These are phyloP conservation scores for Boletus subcaerulescens DNA, from an alignment of 768 basidiomycete genomes.

Conservation along the genomic window DNA sequence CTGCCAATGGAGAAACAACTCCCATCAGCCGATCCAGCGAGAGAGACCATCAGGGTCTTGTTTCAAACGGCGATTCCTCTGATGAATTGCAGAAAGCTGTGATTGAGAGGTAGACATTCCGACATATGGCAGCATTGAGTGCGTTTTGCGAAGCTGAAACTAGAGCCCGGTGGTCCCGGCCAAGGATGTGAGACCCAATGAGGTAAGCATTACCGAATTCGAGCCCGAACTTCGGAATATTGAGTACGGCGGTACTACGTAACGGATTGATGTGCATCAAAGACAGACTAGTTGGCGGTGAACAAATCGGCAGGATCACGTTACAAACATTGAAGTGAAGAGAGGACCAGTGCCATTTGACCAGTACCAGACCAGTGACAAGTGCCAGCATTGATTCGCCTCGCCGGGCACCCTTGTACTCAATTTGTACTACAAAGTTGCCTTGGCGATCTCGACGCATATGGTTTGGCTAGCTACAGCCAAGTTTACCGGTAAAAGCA, in stretches of 20 bases:
- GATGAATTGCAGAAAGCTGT: background rate
- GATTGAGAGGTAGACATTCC: background rate
- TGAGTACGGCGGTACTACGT: too few relatives aligned
- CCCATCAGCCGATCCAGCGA: background rate
- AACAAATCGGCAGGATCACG: background rate
- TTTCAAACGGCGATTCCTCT: background rate
- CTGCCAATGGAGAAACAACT: background rate
- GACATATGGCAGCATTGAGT: background rate
- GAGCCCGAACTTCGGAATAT: background rate
- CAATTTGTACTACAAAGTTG: background rate
- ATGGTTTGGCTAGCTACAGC: background rate
- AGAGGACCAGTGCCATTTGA: background rate
- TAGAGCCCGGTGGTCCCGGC: background rate
- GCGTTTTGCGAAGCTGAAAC: background rate
- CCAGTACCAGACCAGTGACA: too few relatives aligned
- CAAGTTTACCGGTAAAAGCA: background rate
- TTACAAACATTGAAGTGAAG: too few relatives aligned
- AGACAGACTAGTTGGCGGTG: constrained; percentile 4
- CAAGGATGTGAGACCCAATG: too few relatives aligned
- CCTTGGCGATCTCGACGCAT: background rate
- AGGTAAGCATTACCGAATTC: background rate
- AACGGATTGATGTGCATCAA: constrained; percentile 3
- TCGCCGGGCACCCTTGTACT: background rate
- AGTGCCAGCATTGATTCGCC: too few relatives aligned
- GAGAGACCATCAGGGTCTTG: background rate